Conservation (phyloP, 805 yeast species). For the Ogataea ganodermae region DNA sequence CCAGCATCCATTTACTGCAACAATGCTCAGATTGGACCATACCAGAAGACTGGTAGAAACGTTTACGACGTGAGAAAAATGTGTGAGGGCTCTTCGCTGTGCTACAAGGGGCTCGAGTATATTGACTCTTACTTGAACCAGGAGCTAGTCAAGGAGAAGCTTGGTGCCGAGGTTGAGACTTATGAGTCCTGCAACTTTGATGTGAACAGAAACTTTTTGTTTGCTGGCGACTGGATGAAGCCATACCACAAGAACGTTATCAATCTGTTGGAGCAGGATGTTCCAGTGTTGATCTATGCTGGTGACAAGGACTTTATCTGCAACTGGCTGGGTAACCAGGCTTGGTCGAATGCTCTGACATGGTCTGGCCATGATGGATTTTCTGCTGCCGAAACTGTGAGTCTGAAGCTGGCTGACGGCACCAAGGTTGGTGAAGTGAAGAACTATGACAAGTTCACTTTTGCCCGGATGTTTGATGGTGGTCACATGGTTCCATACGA, state of each 20-base stretch:
- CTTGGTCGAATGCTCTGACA: conserved; percentile 70
- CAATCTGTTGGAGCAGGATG: conserved; percentile 60
- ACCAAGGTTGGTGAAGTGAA: conserved; percentile 71
- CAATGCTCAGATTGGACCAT: conserved; percentile 61
- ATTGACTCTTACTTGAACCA: conserved; percentile 55
- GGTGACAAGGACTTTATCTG: conserved; percentile 93
- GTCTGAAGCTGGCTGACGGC: conserved; percentile 35
- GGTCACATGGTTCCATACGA: conserved; percentile 95
- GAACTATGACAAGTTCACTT: conserved; percentile 69
- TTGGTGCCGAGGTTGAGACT: conserved; percentile 56
- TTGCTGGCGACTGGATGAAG: conserved; percentile 65
- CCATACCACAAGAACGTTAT: conserved; percentile 62
- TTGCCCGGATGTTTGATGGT: conserved; percentile 74
- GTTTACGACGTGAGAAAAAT: conserved; percentile 62
- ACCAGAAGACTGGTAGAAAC: conserved; percentile 58
- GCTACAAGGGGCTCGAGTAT: conserved; percentile 53
- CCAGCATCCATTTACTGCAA: conserved; percentile 67
- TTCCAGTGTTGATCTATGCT: conserved; percentile 88
- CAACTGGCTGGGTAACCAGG: conserved; percentile 89
- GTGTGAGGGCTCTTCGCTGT: conserved; percentile 53
- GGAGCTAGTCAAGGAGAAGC: conserved; percentile 51
- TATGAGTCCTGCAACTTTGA: conserved; percentile 54
- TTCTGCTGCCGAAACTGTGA: conserved; percentile 27
- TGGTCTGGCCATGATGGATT: conserved; percentile 53
- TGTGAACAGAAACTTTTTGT: conserved; percentile 50